Base-by-base conservation (phyloP, 2,329 filamentous ascomycete species). In the Didymella glomerata region DNA sequence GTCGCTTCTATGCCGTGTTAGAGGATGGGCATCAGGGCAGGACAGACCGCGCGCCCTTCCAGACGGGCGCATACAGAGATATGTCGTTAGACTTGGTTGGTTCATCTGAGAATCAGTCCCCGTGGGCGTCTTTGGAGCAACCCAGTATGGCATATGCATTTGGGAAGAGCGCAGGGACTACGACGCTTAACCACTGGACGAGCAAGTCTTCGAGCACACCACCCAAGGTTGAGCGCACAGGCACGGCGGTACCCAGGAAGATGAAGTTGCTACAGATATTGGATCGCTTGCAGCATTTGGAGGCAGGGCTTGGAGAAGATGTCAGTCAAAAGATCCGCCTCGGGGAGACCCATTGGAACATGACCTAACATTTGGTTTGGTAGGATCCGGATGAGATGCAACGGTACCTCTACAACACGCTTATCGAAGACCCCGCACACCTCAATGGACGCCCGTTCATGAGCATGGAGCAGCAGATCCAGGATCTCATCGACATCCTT, bases 61-160 rank as follows among this genome's bases (percentile, higher is more conserved):
- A 71, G 54, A 70, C 76, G 41, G 62, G 70, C 22, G 71, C 77
- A 9, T 79, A 77, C 57, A 61, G 67, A 34, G 74, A 76, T 28
- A 75, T 78, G 8, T 77, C 77, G 16, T 67, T 79, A 52, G 76
- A 76, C 40, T 68, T 79, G 65, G 73, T 70, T 14, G 76, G 66
- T 11, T 61, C 70, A 16, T 68, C 63, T n/a, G 73, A 78, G 14
- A 70, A 67, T 50, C 70, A 76, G 38, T 74, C 73, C 59, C 88
- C 88, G 2, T 92, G 88, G 90, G 85, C 89, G 62, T 88, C 89
- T 1, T 80, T 92, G 25, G 90, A 93, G 70, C 89, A 92, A 68
- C 90, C 90, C 4, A 91, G 88, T 71, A 87, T 88, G 75, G 83
- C 86, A 0, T 90, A 90, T 71, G 85, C 83, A 64, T 89, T 86